Conservation (phyloP, 2,329 filamentous ascomycete genomes). For the Aureobasidium namibiae region DNA sequence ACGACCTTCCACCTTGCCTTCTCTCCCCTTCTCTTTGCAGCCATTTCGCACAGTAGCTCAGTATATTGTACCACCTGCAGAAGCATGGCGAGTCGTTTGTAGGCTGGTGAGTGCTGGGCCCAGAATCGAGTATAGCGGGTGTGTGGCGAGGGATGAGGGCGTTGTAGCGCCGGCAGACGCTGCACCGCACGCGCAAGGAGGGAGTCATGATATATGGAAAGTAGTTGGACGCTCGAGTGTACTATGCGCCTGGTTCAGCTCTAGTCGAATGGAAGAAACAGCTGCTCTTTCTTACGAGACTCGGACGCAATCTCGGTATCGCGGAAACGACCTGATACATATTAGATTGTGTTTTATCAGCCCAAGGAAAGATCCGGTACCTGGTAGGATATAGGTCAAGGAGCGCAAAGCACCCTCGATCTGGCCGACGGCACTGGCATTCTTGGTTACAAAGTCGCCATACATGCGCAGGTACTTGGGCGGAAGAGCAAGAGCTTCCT, state of each 20-base stretch:
- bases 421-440: constrained; percentile 85
- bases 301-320: constrained; percentile 95
- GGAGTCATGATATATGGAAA: constrained; percentile 87
- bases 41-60: constrained; percentile 95
- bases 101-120: constrained; percentile 56
- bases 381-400: constrained; percentile 91
- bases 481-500: constrained; percentile 19
- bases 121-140: constrained; percentile 58
- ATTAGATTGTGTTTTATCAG: constrained; percentile 17
- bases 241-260: constrained; percentile 37
- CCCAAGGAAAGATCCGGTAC: constrained; percentile 34
- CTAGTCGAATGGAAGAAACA: neutral
- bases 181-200: constrained; percentile 62
- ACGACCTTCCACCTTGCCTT: constrained; percentile 78
- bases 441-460: constrained; percentile 88
- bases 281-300: constrained; percentile 45
- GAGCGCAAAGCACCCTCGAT: constrained; percentile 90
- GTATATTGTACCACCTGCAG: constrained; percentile 91
- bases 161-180: constrained; percentile 44
- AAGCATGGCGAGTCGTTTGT: constrained; percentile 71
- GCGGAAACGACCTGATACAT: constrained; percentile 59
- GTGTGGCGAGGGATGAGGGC: constrained; percentile 45
- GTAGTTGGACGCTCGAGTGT: constrained; percentile 79
- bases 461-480: constrained; percentile 48
- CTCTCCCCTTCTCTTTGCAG: constrained; percentile 77